Conservation (phyloP, 208 protist species). For the Crithidia mellificae region DNA sequence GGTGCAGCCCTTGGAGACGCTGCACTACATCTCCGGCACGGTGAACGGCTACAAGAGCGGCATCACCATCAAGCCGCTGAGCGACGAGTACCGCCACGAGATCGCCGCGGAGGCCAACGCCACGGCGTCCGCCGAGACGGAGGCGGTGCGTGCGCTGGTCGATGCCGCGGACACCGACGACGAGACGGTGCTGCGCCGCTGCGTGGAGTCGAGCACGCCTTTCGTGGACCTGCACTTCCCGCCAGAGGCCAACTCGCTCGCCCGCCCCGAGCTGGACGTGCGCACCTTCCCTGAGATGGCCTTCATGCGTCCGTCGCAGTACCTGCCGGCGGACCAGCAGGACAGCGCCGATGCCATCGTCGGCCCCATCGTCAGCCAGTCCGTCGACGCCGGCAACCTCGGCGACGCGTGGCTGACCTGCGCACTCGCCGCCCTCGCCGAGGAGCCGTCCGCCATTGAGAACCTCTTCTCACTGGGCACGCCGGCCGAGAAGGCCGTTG, state of each 20-base stretch:
- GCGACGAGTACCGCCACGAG: constrained; percentile 54
- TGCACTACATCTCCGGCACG: constrained; percentile 69
- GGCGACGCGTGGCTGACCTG: constrained; percentile 82
- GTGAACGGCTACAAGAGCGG: constrained; percentile 73
- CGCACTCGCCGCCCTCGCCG: constrained; percentile 54
- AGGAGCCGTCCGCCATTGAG: constrained; percentile 45
- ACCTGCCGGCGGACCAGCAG: constrained; percentile 51
- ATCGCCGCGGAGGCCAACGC: constrained; percentile 34
- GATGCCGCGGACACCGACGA: constrained; percentile 51
- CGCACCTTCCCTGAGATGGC: too few relatives aligned
- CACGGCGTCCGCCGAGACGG: constrained; percentile 50
- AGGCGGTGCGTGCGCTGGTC: constrained; percentile 42
- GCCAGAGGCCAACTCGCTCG: constrained; percentile 62
- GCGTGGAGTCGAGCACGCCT: constrained; percentile 53
- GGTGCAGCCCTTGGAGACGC: constrained; percentile 78
- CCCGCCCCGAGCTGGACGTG: constrained; percentile 55
- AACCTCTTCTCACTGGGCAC: constrained; percentile 78
- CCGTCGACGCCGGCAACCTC: constrained; percentile 61
- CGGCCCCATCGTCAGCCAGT: too few relatives aligned
- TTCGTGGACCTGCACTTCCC: constrained; percentile 82
- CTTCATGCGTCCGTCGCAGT: constrained; percentile 49
- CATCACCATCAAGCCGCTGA: constrained; percentile 54
- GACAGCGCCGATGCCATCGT: too few relatives aligned
- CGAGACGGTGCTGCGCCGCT: constrained; percentile 56
- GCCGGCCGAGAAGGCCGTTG: constrained; percentile 54